These are phyloP conservation scores for Coniochaeta sp. DNA, from an alignment of 2,329 filamentous ascomycete species.

Conservation along the genomic window DNA sequence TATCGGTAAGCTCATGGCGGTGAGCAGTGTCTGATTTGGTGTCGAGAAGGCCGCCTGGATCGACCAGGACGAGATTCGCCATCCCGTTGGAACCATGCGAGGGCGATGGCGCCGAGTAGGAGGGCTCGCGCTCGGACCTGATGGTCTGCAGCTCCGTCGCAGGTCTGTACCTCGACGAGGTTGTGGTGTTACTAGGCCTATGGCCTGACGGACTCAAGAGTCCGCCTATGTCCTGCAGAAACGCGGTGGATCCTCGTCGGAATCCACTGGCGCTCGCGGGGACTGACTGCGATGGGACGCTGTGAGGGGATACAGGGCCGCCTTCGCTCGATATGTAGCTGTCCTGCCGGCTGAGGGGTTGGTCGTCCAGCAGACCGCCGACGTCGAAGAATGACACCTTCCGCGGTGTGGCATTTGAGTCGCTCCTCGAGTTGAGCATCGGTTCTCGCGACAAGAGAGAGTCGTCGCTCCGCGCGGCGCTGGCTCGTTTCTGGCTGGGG, in stretches of 20 bases:
- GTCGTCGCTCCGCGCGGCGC: constrained; percentile 29
- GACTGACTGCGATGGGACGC: constrained; percentile 32
- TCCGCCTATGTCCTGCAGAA: constrained; percentile 53
- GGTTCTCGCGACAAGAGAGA: constrained; percentile 28
- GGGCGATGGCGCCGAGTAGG: neutral
- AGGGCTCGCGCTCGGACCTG: constrained; percentile 18
- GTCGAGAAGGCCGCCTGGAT: neutral
- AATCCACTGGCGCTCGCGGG: constrained; percentile 36
- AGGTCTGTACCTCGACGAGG: neutral
- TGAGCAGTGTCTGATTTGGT: neutral
- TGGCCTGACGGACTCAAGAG: constrained; percentile 35
- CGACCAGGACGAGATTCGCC: neutral
- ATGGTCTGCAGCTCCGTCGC: constrained; percentile 40
- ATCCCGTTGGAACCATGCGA: neutral
- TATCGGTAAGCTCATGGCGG: neutral
- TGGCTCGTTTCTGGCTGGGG: constrained; percentile 22
- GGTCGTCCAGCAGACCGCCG: constrained; percentile 59
- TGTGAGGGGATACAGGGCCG: constrained; percentile 27
- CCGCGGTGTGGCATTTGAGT: constrained; percentile 38
- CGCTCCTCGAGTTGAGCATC: constrained; percentile 23
- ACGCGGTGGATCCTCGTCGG: constrained; percentile 45
- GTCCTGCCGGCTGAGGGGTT: constrained; percentile 22
- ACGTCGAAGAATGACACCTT: constrained; percentile 79
- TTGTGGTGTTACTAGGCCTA: constrained; percentile 11
- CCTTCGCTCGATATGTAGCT: constrained; percentile 30